Conservation (phyloP, 352 stramenopile genomes). For the Plasmopara muralis region DNA sequence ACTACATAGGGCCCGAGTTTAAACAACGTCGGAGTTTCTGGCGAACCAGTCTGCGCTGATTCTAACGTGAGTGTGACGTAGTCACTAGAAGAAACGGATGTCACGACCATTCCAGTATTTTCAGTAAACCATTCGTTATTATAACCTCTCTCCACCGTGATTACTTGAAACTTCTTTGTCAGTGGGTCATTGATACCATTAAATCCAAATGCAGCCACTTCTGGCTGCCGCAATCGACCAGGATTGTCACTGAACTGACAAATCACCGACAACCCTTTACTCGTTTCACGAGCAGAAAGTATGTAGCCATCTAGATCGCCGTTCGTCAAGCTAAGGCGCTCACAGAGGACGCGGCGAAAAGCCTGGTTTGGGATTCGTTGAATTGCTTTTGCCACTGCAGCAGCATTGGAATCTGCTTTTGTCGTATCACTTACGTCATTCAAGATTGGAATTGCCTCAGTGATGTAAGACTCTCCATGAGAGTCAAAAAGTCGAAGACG, state of each 20-base stretch:
- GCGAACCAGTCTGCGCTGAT: neutral
- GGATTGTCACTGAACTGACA: slow-evolving; percentile 59
- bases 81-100: slow-evolving; percentile 4
- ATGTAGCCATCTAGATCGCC: slow-evolving; percentile 19
- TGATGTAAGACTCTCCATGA: slow-evolving; percentile 62
- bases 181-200: slow-evolving; percentile 6
- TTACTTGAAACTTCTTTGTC: slow-evolving; percentile 15
- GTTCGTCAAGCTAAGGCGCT: slow-evolving; percentile 5
- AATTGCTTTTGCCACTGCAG: slow-evolving; percentile 32
- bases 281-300: slow-evolving; percentile 5
- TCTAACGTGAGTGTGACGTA: neutral
- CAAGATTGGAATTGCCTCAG: slow-evolving; percentile 37
- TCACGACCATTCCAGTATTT: slow-evolving; percentile 17
- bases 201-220: slow-evolving; percentile 27
- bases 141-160: slow-evolving; percentile 37
- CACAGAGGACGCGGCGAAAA: slow-evolving; percentile 38
- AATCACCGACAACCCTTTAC: slow-evolving; percentile 35
- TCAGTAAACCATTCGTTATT: slow-evolving; percentile 55
- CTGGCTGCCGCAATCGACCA: slow-evolving; percentile 39
- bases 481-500: slow-evolving; percentile 63
- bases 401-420: slow-evolving; percentile 8
- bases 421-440: slow-evolving; percentile 9
- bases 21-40: slow-evolving; percentile 11
- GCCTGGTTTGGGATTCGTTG: slow-evolving; percentile 41
- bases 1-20: slow-evolving; percentile 21